Evolutionary conservation across 768 basidiomycete species (phyloP).

Genomic region (Strobilomyces dryophilus): DNA sequence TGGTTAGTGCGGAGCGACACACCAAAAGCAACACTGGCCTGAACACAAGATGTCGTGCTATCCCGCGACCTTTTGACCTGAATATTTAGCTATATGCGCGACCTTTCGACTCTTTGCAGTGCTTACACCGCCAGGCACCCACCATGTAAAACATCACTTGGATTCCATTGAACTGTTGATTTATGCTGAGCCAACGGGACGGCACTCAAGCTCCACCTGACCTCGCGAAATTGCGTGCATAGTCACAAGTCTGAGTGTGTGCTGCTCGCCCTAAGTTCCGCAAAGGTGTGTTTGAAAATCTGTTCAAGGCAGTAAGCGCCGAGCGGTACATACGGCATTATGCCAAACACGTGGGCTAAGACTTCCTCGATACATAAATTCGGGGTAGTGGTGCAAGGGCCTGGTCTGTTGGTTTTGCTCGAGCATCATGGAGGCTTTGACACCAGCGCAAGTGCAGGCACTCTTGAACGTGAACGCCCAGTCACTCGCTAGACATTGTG

Average conservation of each 20-base stretch:
- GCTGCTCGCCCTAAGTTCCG: too few relatives aligned
- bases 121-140: neutral
- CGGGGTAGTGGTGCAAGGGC: neutral
- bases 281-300: too few relatives aligned
- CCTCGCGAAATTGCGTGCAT: neutral
- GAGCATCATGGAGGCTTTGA: neutral
- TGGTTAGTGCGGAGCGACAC: slow-evolving; percentile 32
- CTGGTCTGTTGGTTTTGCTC: too few relatives aligned
- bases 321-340: too few relatives aligned
- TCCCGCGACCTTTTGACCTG: too few relatives aligned
- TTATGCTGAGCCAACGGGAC: neutral
- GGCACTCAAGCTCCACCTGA: too few relatives aligned
- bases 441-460: neutral
- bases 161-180: neutral
- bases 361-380: neutral
- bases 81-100: neutral
- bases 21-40: slow-evolving; percentile 33
- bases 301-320: too few relatives aligned
- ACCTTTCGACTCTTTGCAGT: neutral
- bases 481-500: slow-evolving; percentile 12
- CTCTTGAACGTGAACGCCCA: slow-evolving; percentile 10
- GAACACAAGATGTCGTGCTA: too few relatives aligned
- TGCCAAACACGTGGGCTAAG: too few relatives aligned
- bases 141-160: neutral
- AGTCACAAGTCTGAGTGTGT: neutral